Percentiles rank a stretch among this genome's conserved stretches.
Evolutionary conservation across 352 stramenopile genomes (phyloP).

Genomic region (Pythium diclinum): DNA sequence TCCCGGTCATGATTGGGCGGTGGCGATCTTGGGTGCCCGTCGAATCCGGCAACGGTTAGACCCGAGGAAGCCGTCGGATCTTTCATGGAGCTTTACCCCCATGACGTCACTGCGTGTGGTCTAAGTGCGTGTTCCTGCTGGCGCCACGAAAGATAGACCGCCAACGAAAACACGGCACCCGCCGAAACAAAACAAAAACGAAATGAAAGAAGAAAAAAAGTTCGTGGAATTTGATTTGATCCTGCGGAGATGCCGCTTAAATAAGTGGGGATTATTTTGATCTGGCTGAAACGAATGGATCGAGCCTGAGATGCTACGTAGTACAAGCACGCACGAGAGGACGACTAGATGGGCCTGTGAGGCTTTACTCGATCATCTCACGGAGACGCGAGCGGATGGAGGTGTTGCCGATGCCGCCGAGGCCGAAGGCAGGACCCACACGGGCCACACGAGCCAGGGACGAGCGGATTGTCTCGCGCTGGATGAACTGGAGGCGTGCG

Average conservation of each 20-base stretch:
- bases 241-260: conserved; percentile 10
- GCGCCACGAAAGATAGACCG: not conserved
- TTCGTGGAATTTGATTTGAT: conserved; percentile 13
- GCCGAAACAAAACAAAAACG: conserved; percentile 1
- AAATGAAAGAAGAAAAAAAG: not conserved
- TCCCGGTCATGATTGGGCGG: not conserved
- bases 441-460: conserved; percentile 44
- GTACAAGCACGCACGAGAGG: conserved; percentile 1
- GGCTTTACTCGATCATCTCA: conserved; percentile 18
- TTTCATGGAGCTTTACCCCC: not conserved
- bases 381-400: conserved; percentile 21
- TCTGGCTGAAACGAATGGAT: not conserved
- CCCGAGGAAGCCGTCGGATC: not conserved
- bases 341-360: conserved; percentile 6
- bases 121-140: not conserved
- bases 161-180: conserved; percentile 12
- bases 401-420: conserved; percentile 66
- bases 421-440: conserved; percentile 58
- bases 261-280: conserved; percentile 13
- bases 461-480: conserved; percentile 42
- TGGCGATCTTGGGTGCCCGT: not conserved
- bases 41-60: not conserved
- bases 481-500: conserved; percentile 39
- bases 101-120: conserved; percentile 3
- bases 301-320: conserved; percentile 1